Conservation (phyloP, 768 basidiomycete genomes). For the Mycena rosella region DNA sequence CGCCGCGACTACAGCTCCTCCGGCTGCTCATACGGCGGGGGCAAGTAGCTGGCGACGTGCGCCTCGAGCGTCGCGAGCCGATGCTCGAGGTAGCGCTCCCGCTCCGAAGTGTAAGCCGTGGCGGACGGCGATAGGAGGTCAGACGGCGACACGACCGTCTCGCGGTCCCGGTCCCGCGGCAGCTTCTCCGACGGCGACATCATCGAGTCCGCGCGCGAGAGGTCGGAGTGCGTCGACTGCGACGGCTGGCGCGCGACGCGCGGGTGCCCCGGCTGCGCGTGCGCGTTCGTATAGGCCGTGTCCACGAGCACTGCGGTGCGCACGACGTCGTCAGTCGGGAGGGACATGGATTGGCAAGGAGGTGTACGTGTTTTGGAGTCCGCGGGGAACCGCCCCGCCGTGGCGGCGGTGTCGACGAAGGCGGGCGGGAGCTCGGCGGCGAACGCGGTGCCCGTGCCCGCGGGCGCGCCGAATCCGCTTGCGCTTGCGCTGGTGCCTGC, state of each 20-base stretch:
- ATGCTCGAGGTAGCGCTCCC: slow-evolving; percentile 36
- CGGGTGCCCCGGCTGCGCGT: slow-evolving; percentile 4
- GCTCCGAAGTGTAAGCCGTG: slow-evolving; percentile 8
- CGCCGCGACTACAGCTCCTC: slow-evolving; percentile 6
- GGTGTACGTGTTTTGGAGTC: slow-evolving; percentile 23
- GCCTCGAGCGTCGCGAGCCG: slow-evolving; percentile 36
- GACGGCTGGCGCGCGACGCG: slow-evolving; percentile 25
- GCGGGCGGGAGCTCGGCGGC: not conserved
- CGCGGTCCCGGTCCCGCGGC: not conserved
- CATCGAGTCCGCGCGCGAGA: slow-evolving; percentile 11
- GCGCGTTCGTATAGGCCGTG: slow-evolving; percentile 7
- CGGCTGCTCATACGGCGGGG: slow-evolving; percentile 34
- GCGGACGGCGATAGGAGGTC: not conserved
- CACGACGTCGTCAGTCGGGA: not conserved
- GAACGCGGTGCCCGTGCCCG: not conserved
- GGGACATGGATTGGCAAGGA: not conserved
- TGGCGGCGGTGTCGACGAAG: not conserved
- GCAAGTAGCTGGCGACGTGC: slow-evolving; percentile 29
- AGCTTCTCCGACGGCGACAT: slow-evolving; percentile 13
- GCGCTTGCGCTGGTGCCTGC: not conserved
- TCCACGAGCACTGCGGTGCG: slow-evolving; percentile 7
- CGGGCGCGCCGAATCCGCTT: not conserved
- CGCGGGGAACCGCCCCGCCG: slow-evolving; percentile 7
- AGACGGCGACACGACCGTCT: not conserved
- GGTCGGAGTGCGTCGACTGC: slow-evolving; percentile 16